Conservation (phyloP, 2,329 filamentous ascomycete species). For the Sporothrix protearum region DNA sequence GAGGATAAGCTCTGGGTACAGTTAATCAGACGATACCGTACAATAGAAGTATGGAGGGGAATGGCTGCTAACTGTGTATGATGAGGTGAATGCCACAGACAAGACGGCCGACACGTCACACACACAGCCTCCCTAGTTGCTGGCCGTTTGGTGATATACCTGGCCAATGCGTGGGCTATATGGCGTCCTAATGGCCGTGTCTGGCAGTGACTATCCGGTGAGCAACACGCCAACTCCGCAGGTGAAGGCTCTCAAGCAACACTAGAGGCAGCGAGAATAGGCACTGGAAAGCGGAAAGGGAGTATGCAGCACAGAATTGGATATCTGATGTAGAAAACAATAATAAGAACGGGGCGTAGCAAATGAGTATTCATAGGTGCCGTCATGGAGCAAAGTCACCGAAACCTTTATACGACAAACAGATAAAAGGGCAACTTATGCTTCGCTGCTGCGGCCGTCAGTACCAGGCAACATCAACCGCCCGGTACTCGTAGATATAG, state of each 20-base stretch:
- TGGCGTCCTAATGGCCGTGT: constrained; percentile 45
- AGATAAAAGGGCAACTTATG: no score
- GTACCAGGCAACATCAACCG: no score
- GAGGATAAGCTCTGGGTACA: constrained; percentile 65
- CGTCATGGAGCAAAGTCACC: no score
- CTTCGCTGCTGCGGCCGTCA: no score
- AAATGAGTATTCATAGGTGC: no score
- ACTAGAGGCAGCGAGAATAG: not conserved
- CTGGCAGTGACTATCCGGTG: constrained; percentile 47
- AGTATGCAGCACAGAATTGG: no score
- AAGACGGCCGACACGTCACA: constrained; percentile 37
- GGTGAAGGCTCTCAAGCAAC: not conserved
- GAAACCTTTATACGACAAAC: no score
- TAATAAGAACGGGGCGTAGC: no score
- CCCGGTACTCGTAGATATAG: no score
- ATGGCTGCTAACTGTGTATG: constrained; percentile 61
- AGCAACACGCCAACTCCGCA: not conserved
- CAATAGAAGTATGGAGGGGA: constrained; percentile 56
- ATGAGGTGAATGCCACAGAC: constrained; percentile 59
- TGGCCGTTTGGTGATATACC: constrained; percentile 34
- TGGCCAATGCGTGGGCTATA: constrained; percentile 47
- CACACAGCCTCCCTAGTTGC: constrained; percentile 35
- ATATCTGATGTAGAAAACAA: no score
- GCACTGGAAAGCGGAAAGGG: no score
- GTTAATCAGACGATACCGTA: constrained; percentile 57